These are phyloP conservation scores for Apiospora koreana DNA, from an alignment of 2,329 filamentous ascomycete genomes.

Conservation along the genomic window DNA sequence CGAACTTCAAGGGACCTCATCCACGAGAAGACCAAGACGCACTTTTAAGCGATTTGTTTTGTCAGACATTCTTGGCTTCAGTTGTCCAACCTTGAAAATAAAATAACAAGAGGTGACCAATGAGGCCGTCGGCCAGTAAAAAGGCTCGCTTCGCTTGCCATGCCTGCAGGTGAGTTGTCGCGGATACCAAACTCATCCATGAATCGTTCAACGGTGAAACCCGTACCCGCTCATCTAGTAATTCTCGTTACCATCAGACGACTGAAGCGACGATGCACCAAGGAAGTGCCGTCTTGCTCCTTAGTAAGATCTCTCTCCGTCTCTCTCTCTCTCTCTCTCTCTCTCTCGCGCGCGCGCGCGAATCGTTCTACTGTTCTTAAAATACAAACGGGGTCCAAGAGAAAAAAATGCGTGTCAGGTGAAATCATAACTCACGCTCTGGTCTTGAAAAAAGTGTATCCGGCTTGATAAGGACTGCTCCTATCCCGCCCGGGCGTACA, in stretches of 20 bases:
- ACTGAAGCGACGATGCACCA: conserved; percentile 3
- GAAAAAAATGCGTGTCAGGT: not conserved
- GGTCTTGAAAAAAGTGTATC: not conserved
- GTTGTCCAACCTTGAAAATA: not conserved
- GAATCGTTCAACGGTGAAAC: not conserved
- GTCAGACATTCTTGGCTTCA: not conserved
- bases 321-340: not conserved
- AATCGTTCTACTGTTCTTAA: not conserved
- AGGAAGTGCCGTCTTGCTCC: not conserved
- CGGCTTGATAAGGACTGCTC: not conserved
- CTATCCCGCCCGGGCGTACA: not conserved
- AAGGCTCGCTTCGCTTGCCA: not conserved
- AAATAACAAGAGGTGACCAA: not conserved
- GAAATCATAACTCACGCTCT: not conserved
- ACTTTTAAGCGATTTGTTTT: not conserved
- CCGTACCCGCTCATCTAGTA: not conserved
- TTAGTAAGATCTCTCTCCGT: not conserved
- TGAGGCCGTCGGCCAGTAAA: not conserved
- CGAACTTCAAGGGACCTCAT: not conserved
- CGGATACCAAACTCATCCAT: not conserved
- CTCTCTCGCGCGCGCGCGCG: no score
- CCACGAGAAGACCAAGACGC: not conserved
- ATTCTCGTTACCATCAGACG: not conserved
- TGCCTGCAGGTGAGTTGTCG: not conserved
- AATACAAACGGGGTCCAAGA: not conserved